These are phyloP conservation scores for Penicillium longicatenatum DNA, from an alignment of 495 filamentous ascomycete species.

Conservation along the genomic window DNA sequence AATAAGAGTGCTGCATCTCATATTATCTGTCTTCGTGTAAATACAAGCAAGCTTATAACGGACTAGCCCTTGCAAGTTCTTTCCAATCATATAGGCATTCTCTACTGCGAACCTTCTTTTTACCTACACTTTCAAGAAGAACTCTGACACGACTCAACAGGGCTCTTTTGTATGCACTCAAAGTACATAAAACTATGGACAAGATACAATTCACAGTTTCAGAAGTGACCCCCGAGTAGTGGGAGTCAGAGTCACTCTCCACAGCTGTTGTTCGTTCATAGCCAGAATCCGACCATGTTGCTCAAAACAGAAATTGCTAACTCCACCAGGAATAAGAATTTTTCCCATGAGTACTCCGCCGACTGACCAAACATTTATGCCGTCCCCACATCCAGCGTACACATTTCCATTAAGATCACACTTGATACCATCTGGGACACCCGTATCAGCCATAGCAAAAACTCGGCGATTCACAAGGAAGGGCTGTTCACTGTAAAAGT, in stretches of 20 bases:
- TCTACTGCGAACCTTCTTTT: too few species aligned
- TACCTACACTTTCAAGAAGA: too few species aligned
- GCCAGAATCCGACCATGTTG: constrained; percentile 41
- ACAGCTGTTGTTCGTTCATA: constrained; percentile 43
- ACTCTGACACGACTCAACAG: too few species aligned
- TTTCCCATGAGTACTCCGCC: constrained; percentile 58
- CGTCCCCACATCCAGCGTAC: constrained; percentile 60
- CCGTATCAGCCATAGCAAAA: constrained; percentile 57
- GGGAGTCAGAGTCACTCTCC: constrained; percentile 34
- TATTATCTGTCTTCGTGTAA: too few species aligned
- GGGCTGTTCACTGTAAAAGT: constrained; percentile 22
- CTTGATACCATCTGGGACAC: constrained; percentile 63
- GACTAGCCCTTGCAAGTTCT: too few species aligned
- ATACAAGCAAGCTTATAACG: too few species aligned
- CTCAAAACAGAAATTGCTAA: constrained; percentile 50
- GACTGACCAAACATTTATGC: constrained; percentile 61
- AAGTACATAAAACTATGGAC: too few species aligned
- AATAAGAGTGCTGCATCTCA: too few species aligned
- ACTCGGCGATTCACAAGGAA: constrained; percentile 53
- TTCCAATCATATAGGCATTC: too few species aligned
- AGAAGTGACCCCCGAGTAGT: constrained; percentile 37
- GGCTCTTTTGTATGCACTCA: too few species aligned
- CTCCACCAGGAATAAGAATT: constrained; percentile 45
- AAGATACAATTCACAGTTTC: too few species aligned
- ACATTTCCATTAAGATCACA: constrained; percentile 60